Evolutionary conservation across 2,329 filamentous ascomycete species (phyloP).

Genomic region (Amylocarpus encephaloides): DNA sequence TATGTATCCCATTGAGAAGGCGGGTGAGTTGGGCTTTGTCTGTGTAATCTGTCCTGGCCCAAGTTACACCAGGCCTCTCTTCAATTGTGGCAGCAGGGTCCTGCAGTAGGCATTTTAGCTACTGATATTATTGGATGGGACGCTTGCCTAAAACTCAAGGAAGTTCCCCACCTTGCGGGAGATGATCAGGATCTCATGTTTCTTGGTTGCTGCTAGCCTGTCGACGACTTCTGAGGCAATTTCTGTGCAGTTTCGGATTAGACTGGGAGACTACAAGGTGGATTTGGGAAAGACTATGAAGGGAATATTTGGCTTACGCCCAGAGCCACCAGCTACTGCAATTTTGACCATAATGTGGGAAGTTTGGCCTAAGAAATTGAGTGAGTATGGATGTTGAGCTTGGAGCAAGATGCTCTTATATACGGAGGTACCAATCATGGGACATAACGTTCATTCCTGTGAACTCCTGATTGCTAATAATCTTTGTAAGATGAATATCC

Average conservation of each 20-base stretch:
- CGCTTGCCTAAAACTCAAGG: neutral
- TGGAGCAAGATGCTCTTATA: no score
- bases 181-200: slow-evolving; percentile 47
- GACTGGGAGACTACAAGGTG: neutral
- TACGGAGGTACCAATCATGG: no score
- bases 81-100: slow-evolving; percentile 13
- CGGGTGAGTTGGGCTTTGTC: slow-evolving; percentile 33
- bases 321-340: slow-evolving; percentile 40
- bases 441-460: no score
- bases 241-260: slow-evolving; percentile 33
- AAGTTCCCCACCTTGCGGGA: slow-evolving; percentile 12
- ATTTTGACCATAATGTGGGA: slow-evolving; percentile 37
- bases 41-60: slow-evolving; percentile 38
- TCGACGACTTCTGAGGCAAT: slow-evolving; percentile 49
- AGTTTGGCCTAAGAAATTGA: neutral
- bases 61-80: slow-evolving; percentile 30
- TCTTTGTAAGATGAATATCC: no score
- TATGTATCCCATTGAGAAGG: slow-evolving; percentile 41
- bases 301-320: slow-evolving; percentile 28
- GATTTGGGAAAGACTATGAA: no score
- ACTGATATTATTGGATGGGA: no score
- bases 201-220: slow-evolving; percentile 39
- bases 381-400: neutral
- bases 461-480: no score
- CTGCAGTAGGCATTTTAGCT: slow-evolving; percentile 13